These are phyloP conservation scores for Gremmenia infestans DNA, from an alignment of 2,329 filamentous ascomycete species.

Conservation along the genomic window DNA sequence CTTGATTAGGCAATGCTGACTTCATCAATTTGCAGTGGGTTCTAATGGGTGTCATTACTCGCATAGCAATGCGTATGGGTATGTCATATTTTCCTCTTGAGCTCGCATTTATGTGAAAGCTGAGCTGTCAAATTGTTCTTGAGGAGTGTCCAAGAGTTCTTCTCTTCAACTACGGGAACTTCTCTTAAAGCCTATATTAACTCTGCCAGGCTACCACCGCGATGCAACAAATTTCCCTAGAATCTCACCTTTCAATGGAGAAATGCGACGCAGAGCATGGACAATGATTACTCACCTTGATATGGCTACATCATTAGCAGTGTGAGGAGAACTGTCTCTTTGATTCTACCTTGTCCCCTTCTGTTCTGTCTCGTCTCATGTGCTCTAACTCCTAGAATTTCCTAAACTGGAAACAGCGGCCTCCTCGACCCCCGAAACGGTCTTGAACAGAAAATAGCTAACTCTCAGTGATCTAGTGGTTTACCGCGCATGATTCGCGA, in stretches of 20 bases:
- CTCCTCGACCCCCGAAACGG: too few species aligned
- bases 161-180: neutral
- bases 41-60: slow-evolving; percentile 43
- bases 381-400: too few species aligned
- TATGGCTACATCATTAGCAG: slow-evolving; percentile 58
- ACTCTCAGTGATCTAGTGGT: slow-evolving; percentile 32
- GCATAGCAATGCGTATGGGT: slow-evolving; percentile 51
- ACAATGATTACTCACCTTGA: slow-evolving; percentile 53
- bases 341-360: too few species aligned
- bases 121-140: neutral
- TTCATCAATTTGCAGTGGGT: slow-evolving; percentile 37
- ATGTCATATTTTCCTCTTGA: neutral
- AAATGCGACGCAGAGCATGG: slow-evolving; percentile 59
- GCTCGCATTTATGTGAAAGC: neutral
- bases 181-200: neutral
- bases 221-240: slow-evolving; percentile 43
- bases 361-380: too few species aligned
- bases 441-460: too few species aligned
- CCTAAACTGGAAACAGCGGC: too few species aligned
- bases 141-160: neutral
- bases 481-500: slow-evolving; percentile 60
- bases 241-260: slow-evolving; percentile 46
- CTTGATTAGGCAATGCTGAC: neutral
- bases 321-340: slow-evolving; percentile 25
- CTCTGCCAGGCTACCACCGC: slow-evolving; percentile 40